These are phyloP conservation scores for Gnaphalium uliginosum DNA, from an alignment of 129 eudicot genomes.

Conservation along the genomic window DNA sequence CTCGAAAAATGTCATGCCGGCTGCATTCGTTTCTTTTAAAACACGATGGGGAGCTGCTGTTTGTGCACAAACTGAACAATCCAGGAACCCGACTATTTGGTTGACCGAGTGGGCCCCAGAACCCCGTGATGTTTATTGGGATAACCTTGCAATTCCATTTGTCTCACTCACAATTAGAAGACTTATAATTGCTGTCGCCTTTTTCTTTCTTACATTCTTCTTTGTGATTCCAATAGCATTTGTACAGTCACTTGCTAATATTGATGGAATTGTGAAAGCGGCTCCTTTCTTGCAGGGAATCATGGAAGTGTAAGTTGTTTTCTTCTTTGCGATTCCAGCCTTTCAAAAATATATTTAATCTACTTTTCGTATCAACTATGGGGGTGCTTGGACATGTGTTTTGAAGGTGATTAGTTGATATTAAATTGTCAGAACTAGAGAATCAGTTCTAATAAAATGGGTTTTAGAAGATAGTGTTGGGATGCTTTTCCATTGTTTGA, in stretches of 20 bases:
- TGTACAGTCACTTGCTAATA: conserved; percentile 82
- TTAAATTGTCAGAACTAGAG: neutral
- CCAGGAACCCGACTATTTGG: conserved; percentile 84
- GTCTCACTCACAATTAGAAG: conserved; percentile 74
- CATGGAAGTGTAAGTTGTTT: conserved; percentile 59
- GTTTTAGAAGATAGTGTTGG: neutral
- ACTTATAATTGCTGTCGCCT: conserved; percentile 60
- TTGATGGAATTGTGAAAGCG: conserved; percentile 69
- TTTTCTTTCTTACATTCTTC: conserved; percentile 89
- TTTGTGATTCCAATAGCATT: conserved; percentile 81
- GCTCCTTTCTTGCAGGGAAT: conserved; percentile 58
- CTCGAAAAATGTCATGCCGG: conserved; percentile 66
- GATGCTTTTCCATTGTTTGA: neutral
- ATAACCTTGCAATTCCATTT: conserved; percentile 77
- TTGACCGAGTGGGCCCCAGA: conserved; percentile 95
- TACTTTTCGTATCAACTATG: too few relatives aligned
- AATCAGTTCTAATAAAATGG: neutral
- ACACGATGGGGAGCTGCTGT: conserved; percentile 95
- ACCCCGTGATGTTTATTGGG: conserved; percentile 93
- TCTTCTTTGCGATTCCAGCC: neutral
- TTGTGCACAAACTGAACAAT: conserved; percentile 87
- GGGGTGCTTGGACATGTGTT: too few relatives aligned
- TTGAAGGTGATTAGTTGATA: neutral
- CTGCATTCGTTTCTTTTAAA: conserved; percentile 83
- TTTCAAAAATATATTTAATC: too few relatives aligned